phyloP scores from a whole-genome alignment of 331 rosid genomes.

The Rosa hybrid region DNA sequence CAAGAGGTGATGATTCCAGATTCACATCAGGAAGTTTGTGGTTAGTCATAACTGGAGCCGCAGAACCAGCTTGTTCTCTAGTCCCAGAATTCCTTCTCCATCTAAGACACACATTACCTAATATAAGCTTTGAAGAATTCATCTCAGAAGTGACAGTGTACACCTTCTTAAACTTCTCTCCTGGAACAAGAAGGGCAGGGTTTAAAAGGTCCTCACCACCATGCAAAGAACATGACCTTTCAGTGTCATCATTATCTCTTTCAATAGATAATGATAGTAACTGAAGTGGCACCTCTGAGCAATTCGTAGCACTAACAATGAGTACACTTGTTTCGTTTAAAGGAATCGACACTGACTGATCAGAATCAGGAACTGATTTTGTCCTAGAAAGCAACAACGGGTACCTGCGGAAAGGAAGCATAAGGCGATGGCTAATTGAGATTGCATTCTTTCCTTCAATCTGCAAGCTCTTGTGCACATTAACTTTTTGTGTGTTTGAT shows the following conservation, averaged over 20 bases:
- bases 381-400: constrained; percentile 73
- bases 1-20: constrained; percentile 68
- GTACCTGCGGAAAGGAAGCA: constrained; percentile 80
- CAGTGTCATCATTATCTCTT: constrained; percentile 47
- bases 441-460: constrained; percentile 83
- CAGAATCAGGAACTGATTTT: constrained; percentile 58
- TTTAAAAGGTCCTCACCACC: constrained; percentile 48
- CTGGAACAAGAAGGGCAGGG: constrained; percentile 65
- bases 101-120: constrained; percentile 66
- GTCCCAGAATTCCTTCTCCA: constrained; percentile 76
- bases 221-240: constrained; percentile 51
- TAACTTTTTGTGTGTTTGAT: constrained; percentile 56
- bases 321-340: constrained; percentile 62
- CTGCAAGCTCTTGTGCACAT: constrained; percentile 92
- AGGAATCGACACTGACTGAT: constrained; percentile 58
- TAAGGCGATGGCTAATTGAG: constrained; percentile 57
- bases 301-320: constrained; percentile 68
- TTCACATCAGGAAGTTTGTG: constrained; percentile 67
- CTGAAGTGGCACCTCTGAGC: constrained; percentile 68
- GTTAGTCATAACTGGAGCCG: constrained; percentile 56
- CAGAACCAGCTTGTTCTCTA: constrained; percentile 44
- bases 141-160: constrained; percentile 54
- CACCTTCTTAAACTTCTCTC: constrained; percentile 90
- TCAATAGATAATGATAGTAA: constrained; percentile 62
- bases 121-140: constrained; percentile 51